Percentiles rank a stretch among this genome's conserved stretches.
Conservation (phyloP, 176 grass and related monocot species). For the Avena sativa region DNA sequence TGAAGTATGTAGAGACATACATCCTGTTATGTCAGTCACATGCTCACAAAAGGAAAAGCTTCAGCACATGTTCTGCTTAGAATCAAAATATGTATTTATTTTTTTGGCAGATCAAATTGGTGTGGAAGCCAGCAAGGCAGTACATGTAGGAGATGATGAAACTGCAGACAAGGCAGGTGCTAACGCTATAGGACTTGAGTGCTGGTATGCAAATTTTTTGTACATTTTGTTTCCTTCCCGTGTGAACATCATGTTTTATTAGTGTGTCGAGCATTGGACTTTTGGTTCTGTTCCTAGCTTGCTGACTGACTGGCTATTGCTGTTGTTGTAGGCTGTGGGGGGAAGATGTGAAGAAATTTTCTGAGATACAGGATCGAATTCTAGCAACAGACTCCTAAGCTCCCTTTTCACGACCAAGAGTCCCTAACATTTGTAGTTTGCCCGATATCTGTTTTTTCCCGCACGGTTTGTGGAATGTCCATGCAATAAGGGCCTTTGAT, state of each 20-base stretch:
- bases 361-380: conserved; percentile 50
- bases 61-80: background rate
- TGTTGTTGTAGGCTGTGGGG: conserved; percentile 76
- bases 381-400: conserved; percentile 22
- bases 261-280: no score
- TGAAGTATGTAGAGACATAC: background rate
- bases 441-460: background rate
- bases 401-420: background rate
- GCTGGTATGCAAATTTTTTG: conserved; percentile 59
- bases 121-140: conserved; percentile 53
- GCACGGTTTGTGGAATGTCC: background rate
- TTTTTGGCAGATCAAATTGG: conserved; percentile 72
- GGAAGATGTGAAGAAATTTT: conserved; percentile 72
- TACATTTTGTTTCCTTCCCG: background rate
- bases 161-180: conserved; percentile 71
- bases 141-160: conserved; percentile 93
- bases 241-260: background rate
- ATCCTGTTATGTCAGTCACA: background rate
- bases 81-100: background rate
- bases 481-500: background rate
- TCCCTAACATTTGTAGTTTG: background rate
- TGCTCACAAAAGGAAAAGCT: background rate
- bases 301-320: conserved; percentile 31
- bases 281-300: background rate
- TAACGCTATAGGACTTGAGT: conserved; percentile 78